phyloP scores from a whole-genome alignment of 1,139 yeast species.

The Taphrina populina region DNA sequence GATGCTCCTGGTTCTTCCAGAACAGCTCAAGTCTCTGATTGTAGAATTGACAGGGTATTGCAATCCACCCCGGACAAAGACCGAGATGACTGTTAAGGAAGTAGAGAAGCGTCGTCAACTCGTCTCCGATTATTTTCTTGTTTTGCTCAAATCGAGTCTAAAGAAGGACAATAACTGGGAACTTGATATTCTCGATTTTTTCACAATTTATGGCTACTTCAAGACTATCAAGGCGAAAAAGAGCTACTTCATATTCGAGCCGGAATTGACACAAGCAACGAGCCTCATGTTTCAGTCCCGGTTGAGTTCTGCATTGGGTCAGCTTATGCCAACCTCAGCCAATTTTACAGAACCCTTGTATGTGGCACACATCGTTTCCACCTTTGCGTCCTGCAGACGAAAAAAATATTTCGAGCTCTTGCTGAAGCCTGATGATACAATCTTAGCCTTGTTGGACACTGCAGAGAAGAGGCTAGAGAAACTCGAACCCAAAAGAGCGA shows the following conservation, averaged over 20 bases:
- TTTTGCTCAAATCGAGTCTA: conserved; percentile 47
- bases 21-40: conserved; percentile 44
- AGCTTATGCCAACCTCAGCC: conserved; percentile 18
- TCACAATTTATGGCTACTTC: conserved; percentile 62
- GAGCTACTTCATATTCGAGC: background rate
- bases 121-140: conserved; percentile 65
- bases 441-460: conserved; percentile 53
- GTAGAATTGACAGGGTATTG: conserved; percentile 44
- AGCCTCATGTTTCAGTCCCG: conserved; percentile 19
- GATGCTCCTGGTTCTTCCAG: conserved; percentile 40
- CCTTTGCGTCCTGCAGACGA: background rate
- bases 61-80: conserved; percentile 38
- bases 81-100: conserved; percentile 44
- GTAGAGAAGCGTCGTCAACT: conserved; percentile 59
- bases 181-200: conserved; percentile 51
- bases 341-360: background rate
- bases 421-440: conserved; percentile 57
- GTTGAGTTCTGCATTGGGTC: conserved; percentile 25
- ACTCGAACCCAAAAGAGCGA: conserved; percentile 42
- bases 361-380: background rate
- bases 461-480: conserved; percentile 55
- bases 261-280: conserved; percentile 27
- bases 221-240: conserved; percentile 40
- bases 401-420: conserved; percentile 42
- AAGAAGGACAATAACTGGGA: conserved; percentile 41